phyloP scores from a whole-genome alignment of 345 rosid genomes.

The Bruguiera parviflora region DNA sequence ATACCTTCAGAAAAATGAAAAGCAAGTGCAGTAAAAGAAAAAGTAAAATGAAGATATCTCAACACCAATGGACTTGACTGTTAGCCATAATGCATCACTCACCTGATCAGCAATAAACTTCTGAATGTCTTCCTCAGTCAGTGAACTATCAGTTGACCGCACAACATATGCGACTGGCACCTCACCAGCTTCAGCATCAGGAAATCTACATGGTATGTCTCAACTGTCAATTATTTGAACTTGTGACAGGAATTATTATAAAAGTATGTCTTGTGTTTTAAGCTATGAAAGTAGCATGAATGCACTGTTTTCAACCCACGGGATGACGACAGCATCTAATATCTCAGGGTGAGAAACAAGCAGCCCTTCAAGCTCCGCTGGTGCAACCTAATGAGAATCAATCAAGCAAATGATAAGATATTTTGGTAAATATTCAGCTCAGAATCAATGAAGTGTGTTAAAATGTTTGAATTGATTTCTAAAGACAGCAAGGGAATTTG shows the following conservation, averaged over 20 bases:
- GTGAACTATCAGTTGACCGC: conserved; percentile 55
- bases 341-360: conserved; percentile 87
- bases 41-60: neutral
- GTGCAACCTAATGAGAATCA: conserved; percentile 63
- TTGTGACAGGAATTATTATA: neutral
- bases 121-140: conserved; percentile 60
- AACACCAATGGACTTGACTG: neutral
- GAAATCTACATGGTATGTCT: conserved; percentile 42
- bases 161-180: conserved; percentile 86
- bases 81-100: neutral
- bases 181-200: conserved; percentile 93
- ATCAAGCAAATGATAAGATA: conserved; percentile 5
- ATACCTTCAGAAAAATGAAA: too few relatives aligned
- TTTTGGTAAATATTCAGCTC: neutral
- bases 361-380: conserved; percentile 94
- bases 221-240: neutral
- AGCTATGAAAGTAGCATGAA: neutral
- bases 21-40: too few relatives aligned
- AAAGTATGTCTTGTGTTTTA: neutral
- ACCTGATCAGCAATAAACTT: conserved; percentile 80
- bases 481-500: neutral
- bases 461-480: neutral
- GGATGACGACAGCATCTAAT: conserved; percentile 81
- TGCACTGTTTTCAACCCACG: conserved; percentile 47
- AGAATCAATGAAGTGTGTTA: neutral